Evolutionary conservation across 306 rosid genomes (phyloP), one percentile per base, ranked within the genome.

Genomic region (Rubus idaeus): DNA sequence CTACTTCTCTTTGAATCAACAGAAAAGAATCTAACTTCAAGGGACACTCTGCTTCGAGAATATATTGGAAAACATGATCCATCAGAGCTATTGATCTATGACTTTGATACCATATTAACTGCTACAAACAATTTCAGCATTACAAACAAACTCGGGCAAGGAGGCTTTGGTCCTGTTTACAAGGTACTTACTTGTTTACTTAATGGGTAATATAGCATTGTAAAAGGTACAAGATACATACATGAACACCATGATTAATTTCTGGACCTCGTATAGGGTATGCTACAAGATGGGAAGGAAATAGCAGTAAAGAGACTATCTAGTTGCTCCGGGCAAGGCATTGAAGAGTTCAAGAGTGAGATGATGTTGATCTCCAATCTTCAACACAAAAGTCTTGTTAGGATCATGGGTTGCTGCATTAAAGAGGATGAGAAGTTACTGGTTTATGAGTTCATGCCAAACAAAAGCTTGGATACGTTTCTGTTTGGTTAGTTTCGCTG

Each of bases 361-460:
- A 60, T 71, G n/a, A 9, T 40, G 13, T 62, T 83, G 73, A 78
- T 86, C 11, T 62, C 82, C 10, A 84, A 86, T 5, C 87, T 80
- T 70, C 87, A 83, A 37, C 84, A 86, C 40, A 76, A 82, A 72
- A 86, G 78, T 55, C 89, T 86, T 50, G 85, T 86, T 44, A 80
- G 26, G 52, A 77, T 86, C 26, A 13, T 80, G 72, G 89, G 85
- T 7, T 86, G 78, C 77, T 83, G 80, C 18, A 42, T 80, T 46
- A 62, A 83, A 4, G 61, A 49, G 4, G 85, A 83, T 8, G 89
- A 83, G 74, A 86, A 79, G 73, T 47, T 86, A 46, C 75, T 83
- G 12, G 26, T 86, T 13, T 86, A 83, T 21, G 89, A 86, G 75
- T 80, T 73, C 77, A 83, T 80, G 89, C 51, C 80, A 12, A 86